A percentile compares a stretch with the other conserved stretches of the same genome.
Evolutionary conservation across 768 basidiomycete species (phyloP).

Genomic region (Phanerodontia chrysosporium): DNA sequence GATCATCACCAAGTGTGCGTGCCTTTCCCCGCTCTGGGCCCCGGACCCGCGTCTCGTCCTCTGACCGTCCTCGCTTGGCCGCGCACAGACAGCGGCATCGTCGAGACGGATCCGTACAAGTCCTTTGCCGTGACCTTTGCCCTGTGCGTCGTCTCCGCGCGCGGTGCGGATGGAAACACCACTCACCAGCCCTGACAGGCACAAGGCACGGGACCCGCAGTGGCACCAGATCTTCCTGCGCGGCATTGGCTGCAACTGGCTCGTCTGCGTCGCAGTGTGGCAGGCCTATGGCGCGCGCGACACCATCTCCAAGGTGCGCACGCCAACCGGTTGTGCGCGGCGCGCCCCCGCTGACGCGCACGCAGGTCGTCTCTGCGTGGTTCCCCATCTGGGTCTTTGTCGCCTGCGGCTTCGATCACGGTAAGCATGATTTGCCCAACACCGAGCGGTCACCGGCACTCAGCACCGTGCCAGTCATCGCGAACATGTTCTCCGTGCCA

Average conservation of each 20-base stretch:
- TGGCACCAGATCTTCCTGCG: slow-evolving; percentile 74
- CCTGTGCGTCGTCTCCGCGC: slow-evolving; percentile 54
- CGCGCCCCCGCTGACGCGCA: neutral
- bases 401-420: slow-evolving; percentile 67
- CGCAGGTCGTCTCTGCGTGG: slow-evolving; percentile 59
- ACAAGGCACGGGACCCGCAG: slow-evolving; percentile 58
- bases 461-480: slow-evolving; percentile 42
- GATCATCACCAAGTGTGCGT: slow-evolving; percentile 60
- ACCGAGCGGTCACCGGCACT: neutral
- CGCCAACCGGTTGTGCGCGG: neutral
- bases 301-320: slow-evolving; percentile 59
- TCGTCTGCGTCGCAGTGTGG: slow-evolving; percentile 72
- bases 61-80: slow-evolving; percentile 39
- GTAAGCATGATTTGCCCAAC: slow-evolving; percentile 28
- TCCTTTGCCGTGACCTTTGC: slow-evolving; percentile 51
- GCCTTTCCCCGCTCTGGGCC: neutral
- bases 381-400: slow-evolving; percentile 80
- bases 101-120: slow-evolving; percentile 54
- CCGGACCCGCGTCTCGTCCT: slow-evolving; percentile 22
- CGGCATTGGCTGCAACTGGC: slow-evolving; percentile 76
- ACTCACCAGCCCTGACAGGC: too few species aligned
- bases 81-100: slow-evolving; percentile 62
- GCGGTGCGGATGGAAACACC: neutral
- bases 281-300: slow-evolving; percentile 68
- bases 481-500: slow-evolving; percentile 75